Conservation (phyloP, 2,329 filamentous ascomycete genomes). For the Westerdykella aurantiaca region DNA sequence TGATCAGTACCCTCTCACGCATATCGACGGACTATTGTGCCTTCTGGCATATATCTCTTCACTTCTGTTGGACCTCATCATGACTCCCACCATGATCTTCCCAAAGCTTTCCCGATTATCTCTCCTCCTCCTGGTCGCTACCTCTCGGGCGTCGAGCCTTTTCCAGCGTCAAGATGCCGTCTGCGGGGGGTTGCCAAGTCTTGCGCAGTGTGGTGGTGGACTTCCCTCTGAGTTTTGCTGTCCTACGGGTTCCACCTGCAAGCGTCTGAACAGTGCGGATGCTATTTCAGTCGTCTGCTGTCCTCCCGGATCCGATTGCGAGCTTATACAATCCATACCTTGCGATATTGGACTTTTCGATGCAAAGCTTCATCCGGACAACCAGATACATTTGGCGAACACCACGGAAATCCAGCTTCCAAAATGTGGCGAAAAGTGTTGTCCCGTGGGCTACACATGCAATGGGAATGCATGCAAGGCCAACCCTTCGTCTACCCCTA, state of each 20-base stretch:
- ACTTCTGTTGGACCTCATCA: constrained; percentile 9
- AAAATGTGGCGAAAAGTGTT: constrained; percentile 58
- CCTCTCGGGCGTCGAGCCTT: constrained; percentile 24
- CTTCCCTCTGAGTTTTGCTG: constrained; percentile 67
- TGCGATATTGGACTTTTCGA: constrained; percentile 62
- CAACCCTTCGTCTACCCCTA: constrained; percentile 27
- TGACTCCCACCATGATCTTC: constrained; percentile 23
- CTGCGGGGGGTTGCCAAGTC: constrained; percentile 47
- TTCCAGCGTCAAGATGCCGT: constrained; percentile 31
- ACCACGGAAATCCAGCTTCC: constrained; percentile 50
- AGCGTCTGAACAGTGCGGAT: constrained; percentile 53
- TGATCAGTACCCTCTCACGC: neutral
- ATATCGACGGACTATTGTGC: constrained; percentile 8
- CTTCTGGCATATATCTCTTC: constrained; percentile 1
- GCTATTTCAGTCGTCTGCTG: constrained; percentile 67
- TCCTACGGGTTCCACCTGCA: constrained; percentile 49
- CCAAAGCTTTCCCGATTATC: constrained; percentile 31
- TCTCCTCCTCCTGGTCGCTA: constrained; percentile 25
- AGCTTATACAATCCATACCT: constrained; percentile 56
- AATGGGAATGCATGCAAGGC: constrained; percentile 48
- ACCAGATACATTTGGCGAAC: constrained; percentile 61
- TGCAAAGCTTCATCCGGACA: constrained; percentile 50
- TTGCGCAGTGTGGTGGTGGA: constrained; percentile 49
- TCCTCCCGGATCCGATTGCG: constrained; percentile 53
- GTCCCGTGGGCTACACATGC: constrained; percentile 68